phyloP scores from a whole-genome alignment of 768 basidiomycete species.

The Tubosaeta brunneosetosa region DNA sequence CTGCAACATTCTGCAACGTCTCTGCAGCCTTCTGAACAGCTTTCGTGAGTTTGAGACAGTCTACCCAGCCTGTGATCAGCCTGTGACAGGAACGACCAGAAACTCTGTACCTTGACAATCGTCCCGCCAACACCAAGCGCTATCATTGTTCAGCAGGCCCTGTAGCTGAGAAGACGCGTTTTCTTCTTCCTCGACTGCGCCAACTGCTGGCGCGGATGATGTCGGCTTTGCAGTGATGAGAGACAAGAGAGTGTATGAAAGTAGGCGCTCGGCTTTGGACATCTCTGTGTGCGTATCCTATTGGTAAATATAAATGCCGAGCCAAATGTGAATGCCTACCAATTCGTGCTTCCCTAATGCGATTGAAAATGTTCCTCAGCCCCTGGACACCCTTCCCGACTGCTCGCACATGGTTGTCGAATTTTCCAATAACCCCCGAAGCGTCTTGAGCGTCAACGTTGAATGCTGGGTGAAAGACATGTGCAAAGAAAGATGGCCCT shows the following conservation, averaged over 20 bases:
- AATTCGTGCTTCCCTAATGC: slow-evolving; percentile 55
- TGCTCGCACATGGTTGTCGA: slow-evolving; percentile 60
- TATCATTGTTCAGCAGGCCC: slow-evolving; percentile 57
- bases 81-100: too few relatives aligned
- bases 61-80: neutral
- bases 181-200: slow-evolving; percentile 26
- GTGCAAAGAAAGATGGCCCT: slow-evolving; percentile 73
- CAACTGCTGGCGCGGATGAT: slow-evolving; percentile 44
- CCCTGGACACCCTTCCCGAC: slow-evolving; percentile 67
- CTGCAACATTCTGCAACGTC: slow-evolving; percentile 66
- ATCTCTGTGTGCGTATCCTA: slow-evolving; percentile 49
- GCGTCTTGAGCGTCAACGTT: slow-evolving; percentile 78
- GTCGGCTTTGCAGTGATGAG: slow-evolving; percentile 68
- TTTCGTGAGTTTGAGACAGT: slow-evolving; percentile 31
- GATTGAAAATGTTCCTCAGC: slow-evolving; percentile 57
- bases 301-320: neutral
- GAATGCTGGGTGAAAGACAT: slow-evolving; percentile 72
- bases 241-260: slow-evolving; percentile 70
- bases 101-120: slow-evolving; percentile 14
- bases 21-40: slow-evolving; percentile 61
- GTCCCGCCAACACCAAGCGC: slow-evolving; percentile 88
- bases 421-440: slow-evolving; percentile 50
- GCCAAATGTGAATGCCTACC: slow-evolving; percentile 38
- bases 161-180: slow-evolving; percentile 37
- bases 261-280: slow-evolving; percentile 67